phyloP scores from a whole-genome alignment of 441 rosid genomes.

The Corymbia citriodora region DNA sequence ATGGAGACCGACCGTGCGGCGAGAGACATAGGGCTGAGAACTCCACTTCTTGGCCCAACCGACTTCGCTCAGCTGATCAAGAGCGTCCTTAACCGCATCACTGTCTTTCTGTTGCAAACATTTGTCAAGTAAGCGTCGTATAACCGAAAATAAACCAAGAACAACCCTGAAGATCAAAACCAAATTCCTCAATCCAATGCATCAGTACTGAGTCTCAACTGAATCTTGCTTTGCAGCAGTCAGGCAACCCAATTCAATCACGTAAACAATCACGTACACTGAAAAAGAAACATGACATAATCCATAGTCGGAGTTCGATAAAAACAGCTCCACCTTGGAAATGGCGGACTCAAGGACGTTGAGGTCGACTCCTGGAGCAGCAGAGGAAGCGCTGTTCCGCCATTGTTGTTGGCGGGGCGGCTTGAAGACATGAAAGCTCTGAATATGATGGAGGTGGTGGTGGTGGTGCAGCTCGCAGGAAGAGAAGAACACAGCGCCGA shows the following conservation, averaged over 20 bases:
- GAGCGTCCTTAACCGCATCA: constrained; percentile 71
- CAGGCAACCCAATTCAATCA: not conserved
- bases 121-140: not conserved
- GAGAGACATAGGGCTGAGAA: constrained; percentile 92
- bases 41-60: constrained; percentile 97
- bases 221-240: not conserved
- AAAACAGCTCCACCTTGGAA: constrained; percentile 17
- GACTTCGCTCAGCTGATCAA: constrained; percentile 49
- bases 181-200: not conserved
- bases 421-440: not conserved
- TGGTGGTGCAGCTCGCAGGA: not conserved
- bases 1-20: constrained; percentile 74
- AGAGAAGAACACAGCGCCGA: not conserved
- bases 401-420: not conserved
- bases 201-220: not conserved
- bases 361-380: constrained; percentile 30
- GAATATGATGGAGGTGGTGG: not conserved
- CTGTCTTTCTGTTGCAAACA: constrained; percentile 65
- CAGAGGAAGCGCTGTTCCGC: constrained; percentile 2
- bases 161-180: not conserved
- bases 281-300: not conserved
- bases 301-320: not conserved
- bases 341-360: constrained; percentile 53
- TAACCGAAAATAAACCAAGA: not conserved
- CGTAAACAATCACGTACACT: fast-evolving